These are phyloP conservation scores for Jatropha podagrica DNA, from an alignment of 441 rosid genomes.

Conservation along the genomic window DNA sequence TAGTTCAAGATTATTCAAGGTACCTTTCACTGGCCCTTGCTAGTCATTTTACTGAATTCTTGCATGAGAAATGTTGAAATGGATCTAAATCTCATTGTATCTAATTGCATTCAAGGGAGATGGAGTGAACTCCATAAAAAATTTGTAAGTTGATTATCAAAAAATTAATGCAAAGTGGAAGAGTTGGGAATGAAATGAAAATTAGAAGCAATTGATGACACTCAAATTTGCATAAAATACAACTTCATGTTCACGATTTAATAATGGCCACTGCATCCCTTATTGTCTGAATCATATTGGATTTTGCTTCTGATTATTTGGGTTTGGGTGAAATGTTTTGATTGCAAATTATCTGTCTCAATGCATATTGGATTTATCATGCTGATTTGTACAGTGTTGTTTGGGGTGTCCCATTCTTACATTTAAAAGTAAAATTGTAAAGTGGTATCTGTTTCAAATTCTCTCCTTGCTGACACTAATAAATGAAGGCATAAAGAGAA, in stretches of 20 bases:
- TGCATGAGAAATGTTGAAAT: neutral
- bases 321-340: too few relatives aligned
- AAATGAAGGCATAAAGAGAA: too few relatives aligned
- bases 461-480: too few relatives aligned
- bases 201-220: neutral
- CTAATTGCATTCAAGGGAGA: neutral
- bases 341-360: too few relatives aligned
- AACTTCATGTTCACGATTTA: neutral
- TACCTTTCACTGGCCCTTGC: constrained; percentile 26
- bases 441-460: too few relatives aligned
- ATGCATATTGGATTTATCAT: too few relatives aligned
- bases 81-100: neutral
- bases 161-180: neutral
- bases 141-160: neutral
- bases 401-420: too few relatives aligned
- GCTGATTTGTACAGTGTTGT: too few relatives aligned
- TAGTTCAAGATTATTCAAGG: constrained; percentile 67
- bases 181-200: neutral
- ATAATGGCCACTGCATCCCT: too few relatives aligned
- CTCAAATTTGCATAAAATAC: neutral
- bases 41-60: constrained; percentile 10
- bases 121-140: neutral
- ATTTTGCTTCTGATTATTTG: too few relatives aligned
- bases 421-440: too few relatives aligned
- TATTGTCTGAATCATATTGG: too few relatives aligned